Base-by-base conservation (phyloP, 1,139 yeast species). In the Pichia inconspicua region DNA sequence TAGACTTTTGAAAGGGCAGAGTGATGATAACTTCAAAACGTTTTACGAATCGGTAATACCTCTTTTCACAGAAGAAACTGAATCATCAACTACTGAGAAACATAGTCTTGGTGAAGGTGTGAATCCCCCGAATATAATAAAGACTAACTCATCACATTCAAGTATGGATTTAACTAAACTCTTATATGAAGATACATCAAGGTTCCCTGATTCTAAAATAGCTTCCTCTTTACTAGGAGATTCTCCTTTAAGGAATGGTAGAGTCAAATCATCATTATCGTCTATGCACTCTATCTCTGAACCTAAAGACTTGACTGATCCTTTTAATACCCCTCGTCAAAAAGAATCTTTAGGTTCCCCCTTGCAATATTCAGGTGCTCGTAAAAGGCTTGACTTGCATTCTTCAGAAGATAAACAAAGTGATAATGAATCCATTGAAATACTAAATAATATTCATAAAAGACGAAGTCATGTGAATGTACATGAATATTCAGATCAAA, bases 11-110 rank as follows among this genome's bases (percentile, higher is more conserved):
- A 41, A 35, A 22, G 30, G 39, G 14, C 52, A 47, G 34, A 43
- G 41, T 27, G 48, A 46, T 12, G 47, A 53, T 37, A 59, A 53
- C 28, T 60, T 53, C 47, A 53, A 58, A 27, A 47, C 53, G 34
- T 63, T 51, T 45, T 63, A 62, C 45, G 66, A 63, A 42, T 60
- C 65, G 1, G 60, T 61, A 38, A 60, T 63, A 22, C 66, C 67
- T 8, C 55, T 61, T 10, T 50, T 51, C 10, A 40, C 37, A 8
- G 41, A 39, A 5, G 42, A 41, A 4, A 15, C 30, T 7, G 46
- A 41, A 17, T 49, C 48, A 27, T 27, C 48, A 5, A 9, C 12
- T 25, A 27, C 38, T 5, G 5, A 37, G 5, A 37, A 28, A 19
- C 15, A 25, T 8, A 22, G 37, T 8, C 2, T 19, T 8, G 15